Percentiles rank a stretch among this genome's conserved stretches.
These are phyloP conservation scores for Calocera cornea DNA, from an alignment of 768 basidiomycete species.

Conservation along the genomic window DNA sequence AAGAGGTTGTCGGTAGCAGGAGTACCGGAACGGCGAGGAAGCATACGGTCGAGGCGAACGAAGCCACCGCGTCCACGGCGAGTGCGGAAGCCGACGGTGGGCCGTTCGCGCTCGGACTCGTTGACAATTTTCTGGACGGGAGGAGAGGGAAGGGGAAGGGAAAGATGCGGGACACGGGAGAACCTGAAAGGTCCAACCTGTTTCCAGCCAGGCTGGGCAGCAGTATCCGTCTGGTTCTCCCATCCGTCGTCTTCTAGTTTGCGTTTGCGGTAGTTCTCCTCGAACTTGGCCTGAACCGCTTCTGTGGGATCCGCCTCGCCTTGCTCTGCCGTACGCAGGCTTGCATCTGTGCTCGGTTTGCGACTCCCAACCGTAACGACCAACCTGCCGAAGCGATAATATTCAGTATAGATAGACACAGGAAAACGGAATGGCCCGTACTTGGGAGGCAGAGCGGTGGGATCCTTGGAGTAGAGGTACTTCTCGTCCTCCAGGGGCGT, in stretches of 20 bases:
- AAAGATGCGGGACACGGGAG: neutral
- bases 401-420: conserved; percentile 10
- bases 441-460: conserved; percentile 22
- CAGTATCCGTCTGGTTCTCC: neutral
- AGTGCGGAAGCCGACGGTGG: neutral
- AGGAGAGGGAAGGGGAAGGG: neutral
- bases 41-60: neutral
- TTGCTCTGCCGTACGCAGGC: neutral
- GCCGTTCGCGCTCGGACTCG: neutral
- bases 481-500: conserved; percentile 53
- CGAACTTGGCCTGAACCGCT: neutral
- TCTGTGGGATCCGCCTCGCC: neutral
- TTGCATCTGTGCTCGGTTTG: neutral
- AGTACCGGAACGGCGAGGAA: neutral
- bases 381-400: conserved; percentile 38
- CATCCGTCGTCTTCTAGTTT: conserved; percentile 3
- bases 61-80: conserved; percentile 4
- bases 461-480: conserved; percentile 56
- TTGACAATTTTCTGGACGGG: neutral
- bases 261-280: conserved; percentile 3
- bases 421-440: conserved; percentile 9
- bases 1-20: neutral
- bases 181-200: neutral
- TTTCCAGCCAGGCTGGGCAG: neutral
- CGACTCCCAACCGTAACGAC: conserved; percentile 7